phyloP scores from a whole-genome alignment of 768 basidiomycete species.

The Symmetrospora coprosmae region DNA sequence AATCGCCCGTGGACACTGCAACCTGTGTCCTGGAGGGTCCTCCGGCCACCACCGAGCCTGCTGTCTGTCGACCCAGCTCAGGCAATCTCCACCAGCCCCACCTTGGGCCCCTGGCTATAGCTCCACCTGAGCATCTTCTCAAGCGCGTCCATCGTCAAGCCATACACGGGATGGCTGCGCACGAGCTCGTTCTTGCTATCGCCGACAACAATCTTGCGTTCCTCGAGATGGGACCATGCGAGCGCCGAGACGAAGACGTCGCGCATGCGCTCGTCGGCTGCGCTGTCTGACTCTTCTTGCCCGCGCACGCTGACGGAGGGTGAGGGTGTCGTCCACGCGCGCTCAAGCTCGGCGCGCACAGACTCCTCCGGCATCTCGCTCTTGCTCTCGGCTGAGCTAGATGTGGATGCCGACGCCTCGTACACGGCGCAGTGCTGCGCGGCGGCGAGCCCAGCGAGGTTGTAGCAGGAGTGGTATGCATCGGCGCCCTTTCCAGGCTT shows the following conservation, averaged over 20 bases:
- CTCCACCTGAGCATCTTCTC: slow-evolving; percentile 17
- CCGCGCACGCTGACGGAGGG: slow-evolving; percentile 14
- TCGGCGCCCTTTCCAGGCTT: slow-evolving; percentile 96
- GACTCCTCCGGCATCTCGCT: slow-evolving; percentile 34
- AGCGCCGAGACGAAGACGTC: slow-evolving; percentile 47
- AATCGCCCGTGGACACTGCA: too few species aligned
- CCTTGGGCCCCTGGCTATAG: slow-evolving; percentile 12
- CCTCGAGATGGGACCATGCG: slow-evolving; percentile 55
- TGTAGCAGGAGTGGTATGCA: slow-evolving; percentile 87
- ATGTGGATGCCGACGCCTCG: slow-evolving; percentile 37
- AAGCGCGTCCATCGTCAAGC: neutral
- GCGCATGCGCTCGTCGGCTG: slow-evolving; percentile 39
- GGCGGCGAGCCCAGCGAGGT: slow-evolving; percentile 71
- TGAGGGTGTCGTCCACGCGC: neutral
- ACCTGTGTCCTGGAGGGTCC: too few species aligned
- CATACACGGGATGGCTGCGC: slow-evolving; percentile 24
- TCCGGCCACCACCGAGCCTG: too few species aligned
- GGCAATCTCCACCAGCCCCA: neutral
- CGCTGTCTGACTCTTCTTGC: slow-evolving; percentile 33
- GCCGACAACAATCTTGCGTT: slow-evolving; percentile 52
- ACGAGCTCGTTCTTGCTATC: slow-evolving; percentile 34
- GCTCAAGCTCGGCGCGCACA: slow-evolving; percentile 31
- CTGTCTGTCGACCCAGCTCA: too few species aligned
- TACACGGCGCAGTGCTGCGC: slow-evolving; percentile 66
- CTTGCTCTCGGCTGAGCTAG: too few species aligned